Base-by-base conservation (phyloP, 768 basidiomycete species). In the Hypholoma fasciculare region DNA sequence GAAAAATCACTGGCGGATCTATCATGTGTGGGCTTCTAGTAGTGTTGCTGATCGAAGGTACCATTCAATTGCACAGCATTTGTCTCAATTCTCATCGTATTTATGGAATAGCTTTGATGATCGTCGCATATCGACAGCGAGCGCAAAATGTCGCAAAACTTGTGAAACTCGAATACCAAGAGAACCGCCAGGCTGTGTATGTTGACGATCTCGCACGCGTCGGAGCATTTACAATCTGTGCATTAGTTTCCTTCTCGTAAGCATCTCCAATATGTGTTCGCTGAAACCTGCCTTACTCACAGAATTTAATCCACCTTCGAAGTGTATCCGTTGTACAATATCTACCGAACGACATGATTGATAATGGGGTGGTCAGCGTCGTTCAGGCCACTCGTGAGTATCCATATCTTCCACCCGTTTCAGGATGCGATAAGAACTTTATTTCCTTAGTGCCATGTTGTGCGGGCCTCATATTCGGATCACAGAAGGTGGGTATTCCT, bases 11-110 rank as follows among this genome's bases (percentile, higher is more conserved):
- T 37, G 49, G 54, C 8, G 52, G 50, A n/a, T 37, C 55, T 2
- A 56, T 57, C 16, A 55, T 59, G 14, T 51, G 40, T 19, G 56
- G 49, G 17, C 54, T 63, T 46, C 19, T 63, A 6, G 36, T 50
- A 17, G 49, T 63, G n/a, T 27, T 63, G 17, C 40, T 61, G 4
- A 7, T 63, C 7, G 62, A 60, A 56, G 52, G 62, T 56, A 48
- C 23, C 23, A 30, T 7, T 6, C 34, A 9, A 7, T 9, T 16
- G 17, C 20, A 23, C 23, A 42, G 20, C 26, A 20, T 52, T 20
- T n/a, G 4, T 7, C 12, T 4, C 34, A 20, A 14, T 3, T 47
- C 6, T 19, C n/a, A n/a, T 14, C 17, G 13, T 42, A 20, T 5
- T 20, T 26, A 36, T 54, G 12, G 34, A 8, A 30, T 30, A 54